Conservation (phyloP, 2,329 filamentous ascomycete species). For the Chrysosporium queenslandicum region DNA sequence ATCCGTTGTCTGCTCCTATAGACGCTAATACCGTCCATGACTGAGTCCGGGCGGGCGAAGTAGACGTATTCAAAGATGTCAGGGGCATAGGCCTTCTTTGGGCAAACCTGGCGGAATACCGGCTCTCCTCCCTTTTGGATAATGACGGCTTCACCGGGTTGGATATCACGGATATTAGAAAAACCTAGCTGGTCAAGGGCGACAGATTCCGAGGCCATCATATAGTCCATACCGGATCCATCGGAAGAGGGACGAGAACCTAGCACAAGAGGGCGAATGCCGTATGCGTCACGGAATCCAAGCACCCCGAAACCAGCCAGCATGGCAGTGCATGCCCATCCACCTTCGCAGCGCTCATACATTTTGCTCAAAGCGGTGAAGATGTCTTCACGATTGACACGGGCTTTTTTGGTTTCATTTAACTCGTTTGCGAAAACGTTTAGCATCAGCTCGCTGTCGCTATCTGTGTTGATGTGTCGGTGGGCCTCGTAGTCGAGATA, state of each 20-base stretch:
- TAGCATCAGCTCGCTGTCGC: slow-evolving; percentile 76
- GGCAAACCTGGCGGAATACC: slow-evolving; percentile 63
- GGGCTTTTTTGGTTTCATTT: slow-evolving; percentile 68
- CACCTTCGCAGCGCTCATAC: slow-evolving; percentile 63
- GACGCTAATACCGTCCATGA: slow-evolving; percentile 81
- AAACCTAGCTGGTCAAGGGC: slow-evolving; percentile 76
- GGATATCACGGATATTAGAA: slow-evolving; percentile 61
- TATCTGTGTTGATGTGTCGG: slow-evolving; percentile 82
- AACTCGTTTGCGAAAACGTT: slow-evolving; percentile 81
- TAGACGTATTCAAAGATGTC: slow-evolving; percentile 87
- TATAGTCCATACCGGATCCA: slow-evolving; percentile 64
- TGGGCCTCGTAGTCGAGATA: slow-evolving; percentile 70
- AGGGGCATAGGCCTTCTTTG: slow-evolving; percentile 60
- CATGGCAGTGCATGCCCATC: slow-evolving; percentile 73
- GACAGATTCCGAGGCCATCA: slow-evolving; percentile 83
- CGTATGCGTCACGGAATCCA: slow-evolving; percentile 68
- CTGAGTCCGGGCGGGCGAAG: slow-evolving; percentile 69
- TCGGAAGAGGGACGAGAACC: slow-evolving; percentile 62
- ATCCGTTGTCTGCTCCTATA: slow-evolving; percentile 76
- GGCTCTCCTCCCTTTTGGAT: slow-evolving; percentile 67
- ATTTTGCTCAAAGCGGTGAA: slow-evolving; percentile 62
- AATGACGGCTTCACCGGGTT: slow-evolving; percentile 77
- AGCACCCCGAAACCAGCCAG: slow-evolving; percentile 71
- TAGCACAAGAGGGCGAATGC: slow-evolving; percentile 72
- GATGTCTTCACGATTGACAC: slow-evolving; percentile 67